These are phyloP conservation scores for Domatiomyces globalis DNA, from an alignment of 2,329 filamentous ascomycete genomes.

Conservation along the genomic window DNA sequence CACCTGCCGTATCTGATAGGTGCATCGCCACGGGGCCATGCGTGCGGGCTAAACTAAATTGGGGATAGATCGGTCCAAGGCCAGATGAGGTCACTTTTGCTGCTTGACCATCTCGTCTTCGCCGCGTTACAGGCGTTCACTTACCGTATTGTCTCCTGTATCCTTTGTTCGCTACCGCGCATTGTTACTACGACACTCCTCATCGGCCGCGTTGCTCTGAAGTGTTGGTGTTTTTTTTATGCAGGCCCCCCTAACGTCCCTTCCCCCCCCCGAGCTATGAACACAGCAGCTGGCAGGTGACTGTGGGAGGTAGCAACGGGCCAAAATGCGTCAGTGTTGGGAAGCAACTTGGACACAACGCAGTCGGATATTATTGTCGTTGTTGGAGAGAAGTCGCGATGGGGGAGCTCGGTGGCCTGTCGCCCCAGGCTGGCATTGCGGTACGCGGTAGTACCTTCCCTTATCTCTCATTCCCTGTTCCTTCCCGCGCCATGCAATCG, in stretches of 20 bases:
- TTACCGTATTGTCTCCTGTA: background rate
- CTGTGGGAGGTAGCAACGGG: background rate
- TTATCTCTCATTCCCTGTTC: background rate
- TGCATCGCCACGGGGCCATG: background rate
- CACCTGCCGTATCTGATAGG: background rate
- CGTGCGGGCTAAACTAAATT: background rate
- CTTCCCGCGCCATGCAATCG: background rate
- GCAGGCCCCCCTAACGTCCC: background rate
- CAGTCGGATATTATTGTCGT: background rate
- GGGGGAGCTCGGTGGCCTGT: constrained; percentile 61
- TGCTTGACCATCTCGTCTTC: background rate
- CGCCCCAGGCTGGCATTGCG: constrained; percentile 62
- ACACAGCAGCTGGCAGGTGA: background rate
- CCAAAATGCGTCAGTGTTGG: background rate
- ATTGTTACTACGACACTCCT: background rate
- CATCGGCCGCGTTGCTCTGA: background rate
- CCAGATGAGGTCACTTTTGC: background rate
- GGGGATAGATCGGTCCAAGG: background rate
- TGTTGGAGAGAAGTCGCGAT: constrained; percentile 29
- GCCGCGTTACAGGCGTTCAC: background rate
- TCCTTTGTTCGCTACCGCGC: background rate
- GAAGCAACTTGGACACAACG: background rate
- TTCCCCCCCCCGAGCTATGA: background rate
- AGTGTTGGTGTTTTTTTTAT: background rate
- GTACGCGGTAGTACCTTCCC: constrained; percentile 35